Evolutionary conservation across 1,284 basidiomycete genomes (phyloP).

Genomic region (Ceratorhiza oryzae-sativae): DNA sequence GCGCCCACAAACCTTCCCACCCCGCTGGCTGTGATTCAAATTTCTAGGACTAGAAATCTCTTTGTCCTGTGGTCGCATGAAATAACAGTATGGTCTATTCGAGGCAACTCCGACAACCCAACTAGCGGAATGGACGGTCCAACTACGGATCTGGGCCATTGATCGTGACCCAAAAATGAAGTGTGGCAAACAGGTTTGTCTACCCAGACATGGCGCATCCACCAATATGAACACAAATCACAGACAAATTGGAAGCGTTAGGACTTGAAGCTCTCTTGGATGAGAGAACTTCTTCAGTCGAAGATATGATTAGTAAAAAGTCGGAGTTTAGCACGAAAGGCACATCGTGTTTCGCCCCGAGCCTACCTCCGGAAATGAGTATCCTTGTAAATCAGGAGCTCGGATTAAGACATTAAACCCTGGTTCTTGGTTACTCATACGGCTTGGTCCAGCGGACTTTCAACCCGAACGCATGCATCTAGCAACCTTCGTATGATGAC

Average conservation of each 20-base stretch:
- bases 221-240: too few species aligned
- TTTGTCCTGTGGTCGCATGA: slow-evolving; percentile 33
- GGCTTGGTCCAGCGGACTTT: not conserved
- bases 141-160: slow-evolving; percentile 6
- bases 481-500: not conserved
- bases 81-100: slow-evolving; percentile 10
- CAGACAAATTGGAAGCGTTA: too few species aligned
- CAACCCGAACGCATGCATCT: not conserved
- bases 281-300: not conserved
- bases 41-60: not conserved
- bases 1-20: not conserved
- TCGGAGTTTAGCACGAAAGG: slow-evolving; percentile 8
- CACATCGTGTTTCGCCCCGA: not conserved
- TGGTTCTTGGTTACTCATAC: not conserved
- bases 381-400: not conserved
- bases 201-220: slow-evolving; percentile 28
- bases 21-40: not conserved
- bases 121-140: not conserved
- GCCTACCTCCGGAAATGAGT: not conserved
- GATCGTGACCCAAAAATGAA: not conserved
- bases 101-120: not conserved
- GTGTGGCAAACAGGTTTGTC: not conserved
- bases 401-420: not conserved
- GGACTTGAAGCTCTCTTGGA: not conserved
- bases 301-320: not conserved